Evolutionary conservation across 1,139 yeast species (phyloP), one percentile per base, ranked within the genome.

Genomic region (Geotrichum klebahnii): DNA sequence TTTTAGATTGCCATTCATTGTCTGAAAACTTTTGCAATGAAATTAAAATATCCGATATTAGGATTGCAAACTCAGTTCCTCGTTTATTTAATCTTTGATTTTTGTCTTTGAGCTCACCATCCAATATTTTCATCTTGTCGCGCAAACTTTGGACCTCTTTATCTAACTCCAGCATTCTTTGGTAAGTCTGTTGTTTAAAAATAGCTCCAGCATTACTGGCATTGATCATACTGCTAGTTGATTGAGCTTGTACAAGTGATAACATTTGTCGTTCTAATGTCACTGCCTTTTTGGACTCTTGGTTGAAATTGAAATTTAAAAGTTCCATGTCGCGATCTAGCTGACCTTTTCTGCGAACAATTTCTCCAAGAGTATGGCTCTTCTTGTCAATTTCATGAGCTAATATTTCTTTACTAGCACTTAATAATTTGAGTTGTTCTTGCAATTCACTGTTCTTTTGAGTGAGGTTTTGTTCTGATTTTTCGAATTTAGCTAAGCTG

Each of bases 151-250:
- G 46, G 10, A 44, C 39, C 9, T 51, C 52, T 19, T 40, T 45
- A n/a, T 48, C 47, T 1, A 51, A 45, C 29, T 51, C 54, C 4
- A 51, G 33, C 47, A 48, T 44, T 19, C 50, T 51, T 9, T 44
- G 53, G 16, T 51, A 51, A 1, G 51, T 40, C 31, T 51, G 44
- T 31, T 47, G 46, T 28, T 47, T 51, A n/a, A 41, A 40, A 12
- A 36, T 14, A n/a, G 53, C 29, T 5, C 49, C 44, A 10, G 34
- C 50, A 23, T 29, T 28, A 10, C 24, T 42, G n/a, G 42, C 37
- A 31, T 35, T 43, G 10, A 23, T 12, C n/a, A 22, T 10, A 14
- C 35, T 41, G 5, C 42, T 20, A 12, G 36, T 19, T 2, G 42
- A 37, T 4, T 36, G 26, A 17, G 37, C 48, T 23, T 38, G 42